Evolutionary conservation across 345 rosid species (phyloP).

Genomic region (Pugionium dolabratum): DNA sequence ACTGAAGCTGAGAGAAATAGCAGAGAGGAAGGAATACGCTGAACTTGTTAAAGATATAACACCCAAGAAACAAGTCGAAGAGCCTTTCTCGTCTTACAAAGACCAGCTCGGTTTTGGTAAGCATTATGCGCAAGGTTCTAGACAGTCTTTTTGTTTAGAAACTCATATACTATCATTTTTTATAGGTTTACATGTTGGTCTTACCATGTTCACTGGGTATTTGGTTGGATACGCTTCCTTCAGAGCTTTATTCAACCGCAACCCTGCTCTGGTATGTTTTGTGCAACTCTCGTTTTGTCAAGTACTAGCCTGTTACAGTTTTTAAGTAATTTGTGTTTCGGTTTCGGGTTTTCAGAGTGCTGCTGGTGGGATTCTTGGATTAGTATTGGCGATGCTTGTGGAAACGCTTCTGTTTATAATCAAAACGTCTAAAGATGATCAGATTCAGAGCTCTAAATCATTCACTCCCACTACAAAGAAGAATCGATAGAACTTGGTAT

Average conservation of each 20-base stretch:
- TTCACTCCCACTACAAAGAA: conserved; percentile 61
- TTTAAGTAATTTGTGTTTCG: neutral
- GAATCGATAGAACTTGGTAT: conserved; percentile 51
- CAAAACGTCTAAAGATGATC: conserved; percentile 58
- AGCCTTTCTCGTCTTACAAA: conserved; percentile 95
- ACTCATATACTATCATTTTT: neutral
- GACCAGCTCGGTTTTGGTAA: conserved; percentile 96
- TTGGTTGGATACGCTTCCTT: conserved; percentile 77
- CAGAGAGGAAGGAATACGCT: conserved; percentile 77
- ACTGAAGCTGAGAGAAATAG: conserved; percentile 63
- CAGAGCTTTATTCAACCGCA: conserved; percentile 81
- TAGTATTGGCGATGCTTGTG: conserved; percentile 85
- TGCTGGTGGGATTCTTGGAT: conserved; percentile 91
- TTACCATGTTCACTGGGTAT: conserved; percentile 95
- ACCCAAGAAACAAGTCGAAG: conserved; percentile 52
- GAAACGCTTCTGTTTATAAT: conserved; percentile 89
- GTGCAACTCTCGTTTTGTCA: neutral
- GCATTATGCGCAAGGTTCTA: neutral
- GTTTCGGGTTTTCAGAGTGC: conserved; percentile 57
- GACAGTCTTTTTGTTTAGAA: neutral
- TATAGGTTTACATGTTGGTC: conserved; percentile 82
- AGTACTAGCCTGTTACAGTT: neutral
- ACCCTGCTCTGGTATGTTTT: conserved; percentile 60
- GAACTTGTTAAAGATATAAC: conserved; percentile 91
- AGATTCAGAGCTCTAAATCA: conserved; percentile 37